phyloP scores from a whole-genome alignment of 108 stramenopile species.

The Thalassiosira profunda region DNA sequence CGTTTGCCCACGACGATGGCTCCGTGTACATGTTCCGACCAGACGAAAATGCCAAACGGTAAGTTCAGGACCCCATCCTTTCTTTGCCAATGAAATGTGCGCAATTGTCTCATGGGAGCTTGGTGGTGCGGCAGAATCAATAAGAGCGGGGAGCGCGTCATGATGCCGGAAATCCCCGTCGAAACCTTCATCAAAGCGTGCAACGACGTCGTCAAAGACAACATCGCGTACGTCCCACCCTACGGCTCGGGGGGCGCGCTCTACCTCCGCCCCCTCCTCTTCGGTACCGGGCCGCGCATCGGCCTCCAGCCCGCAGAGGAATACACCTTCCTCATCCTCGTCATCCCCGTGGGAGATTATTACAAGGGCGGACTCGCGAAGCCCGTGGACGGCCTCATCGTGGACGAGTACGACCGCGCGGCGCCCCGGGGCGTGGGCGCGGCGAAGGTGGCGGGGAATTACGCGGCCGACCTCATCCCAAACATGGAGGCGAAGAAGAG shows the following conservation, averaged over 20 bases:
- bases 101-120: too few relatives aligned
- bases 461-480: constrained; percentile 98
- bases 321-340: constrained; percentile 95
- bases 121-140: constrained; percentile 23
- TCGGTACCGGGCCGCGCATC: constrained; percentile 95
- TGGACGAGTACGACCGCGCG: constrained; percentile 96
- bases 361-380: constrained; percentile 95
- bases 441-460: constrained; percentile 99
- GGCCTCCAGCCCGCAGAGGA: constrained; percentile 98
- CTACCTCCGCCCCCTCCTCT: constrained; percentile 96
- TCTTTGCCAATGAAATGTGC: too few relatives aligned
- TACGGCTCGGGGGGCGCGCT: constrained; percentile 95
- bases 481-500: constrained; percentile 96
- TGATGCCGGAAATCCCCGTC: constrained; percentile 91
- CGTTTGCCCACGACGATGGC: constrained; percentile 94
- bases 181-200: constrained; percentile 94
- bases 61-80: constrained; percentile 3
- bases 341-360: constrained; percentile 98
- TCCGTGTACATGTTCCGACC: constrained; percentile 96
- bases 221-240: constrained; percentile 97
- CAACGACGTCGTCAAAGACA: constrained; percentile 89
- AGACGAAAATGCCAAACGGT: constrained; percentile 95
- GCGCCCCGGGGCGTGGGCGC: constrained; percentile 97
- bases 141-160: constrained; percentile 78
- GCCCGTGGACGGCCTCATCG: constrained; percentile 92